Evolutionary conservation across 306 rosid species (phyloP).

Genomic region (Leucaena leucocephala): DNA sequence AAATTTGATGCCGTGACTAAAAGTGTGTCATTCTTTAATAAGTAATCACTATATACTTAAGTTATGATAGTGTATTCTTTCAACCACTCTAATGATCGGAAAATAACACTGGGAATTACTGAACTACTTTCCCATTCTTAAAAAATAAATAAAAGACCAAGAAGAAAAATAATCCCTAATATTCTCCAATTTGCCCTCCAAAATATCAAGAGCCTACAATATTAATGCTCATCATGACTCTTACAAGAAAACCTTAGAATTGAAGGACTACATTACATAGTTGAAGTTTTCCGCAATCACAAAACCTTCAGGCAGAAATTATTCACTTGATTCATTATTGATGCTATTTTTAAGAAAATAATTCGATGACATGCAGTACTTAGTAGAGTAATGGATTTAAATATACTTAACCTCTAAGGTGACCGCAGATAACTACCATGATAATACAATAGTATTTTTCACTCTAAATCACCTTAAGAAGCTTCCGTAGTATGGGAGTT

Average conservation of each 20-base stretch:
- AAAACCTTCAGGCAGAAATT: background rate
- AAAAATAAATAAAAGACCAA: background rate
- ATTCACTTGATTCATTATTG: background rate
- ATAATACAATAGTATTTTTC: conserved; percentile 26
- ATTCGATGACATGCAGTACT: conserved; percentile 32
- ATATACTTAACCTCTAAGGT: conserved; percentile 19
- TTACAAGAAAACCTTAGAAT: conserved; percentile 26
- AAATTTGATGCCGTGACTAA: conserved; percentile 10
- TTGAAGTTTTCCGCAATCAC: background rate
- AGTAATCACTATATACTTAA: conserved; percentile 6
- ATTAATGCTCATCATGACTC: background rate
- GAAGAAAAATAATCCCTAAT: background rate
- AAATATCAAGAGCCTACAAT: conserved; percentile 5
- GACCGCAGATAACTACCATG: conserved; percentile 29
- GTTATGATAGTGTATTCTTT: background rate
- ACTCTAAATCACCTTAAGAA: conserved; percentile 73
- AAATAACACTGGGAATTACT: background rate
- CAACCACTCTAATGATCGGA: background rate
- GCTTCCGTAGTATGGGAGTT: conserved; percentile 96
- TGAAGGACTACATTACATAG: conserved; percentile 13
- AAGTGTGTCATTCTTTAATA: conserved; percentile 14
- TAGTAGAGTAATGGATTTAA: conserved; percentile 12
- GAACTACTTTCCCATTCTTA: background rate
- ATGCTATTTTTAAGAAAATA: background rate
- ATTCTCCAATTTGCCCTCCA: conserved; percentile 4